Evolutionary conservation across 2,329 filamentous ascomycete species (phyloP).

Genomic region (Rhynchosporium secalis): DNA sequence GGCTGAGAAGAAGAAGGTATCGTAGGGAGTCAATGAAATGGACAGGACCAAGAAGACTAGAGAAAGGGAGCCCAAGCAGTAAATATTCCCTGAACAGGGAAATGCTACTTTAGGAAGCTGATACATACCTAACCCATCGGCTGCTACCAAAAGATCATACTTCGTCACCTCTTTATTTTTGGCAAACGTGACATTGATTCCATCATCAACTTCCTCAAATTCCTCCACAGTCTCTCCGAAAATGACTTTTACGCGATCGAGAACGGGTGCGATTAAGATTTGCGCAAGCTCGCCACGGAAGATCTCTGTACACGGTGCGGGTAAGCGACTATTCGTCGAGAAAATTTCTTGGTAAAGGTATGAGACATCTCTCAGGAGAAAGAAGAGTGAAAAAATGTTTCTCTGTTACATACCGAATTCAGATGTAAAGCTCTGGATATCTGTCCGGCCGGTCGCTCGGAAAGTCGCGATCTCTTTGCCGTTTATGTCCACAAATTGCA

Average conservation of each 20-base stretch:
- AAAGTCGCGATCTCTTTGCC: slow-evolving; percentile 45
- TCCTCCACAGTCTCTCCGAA: slow-evolving; percentile 38
- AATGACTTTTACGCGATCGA: slow-evolving; percentile 33
- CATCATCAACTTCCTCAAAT: slow-evolving; percentile 31
- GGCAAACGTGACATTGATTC: slow-evolving; percentile 38
- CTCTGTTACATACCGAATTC: slow-evolving; percentile 38
- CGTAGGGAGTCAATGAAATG: too few relatives aligned
- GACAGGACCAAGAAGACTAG: too few relatives aligned
- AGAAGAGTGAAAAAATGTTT: too few relatives aligned
- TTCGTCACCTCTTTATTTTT: slow-evolving; percentile 16
- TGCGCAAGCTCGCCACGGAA: slow-evolving; percentile 46
- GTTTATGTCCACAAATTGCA: slow-evolving; percentile 45
- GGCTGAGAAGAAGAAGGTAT: too few relatives aligned
- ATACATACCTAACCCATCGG: slow-evolving; percentile 46
- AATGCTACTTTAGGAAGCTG: too few relatives aligned
- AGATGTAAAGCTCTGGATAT: slow-evolving; percentile 41
- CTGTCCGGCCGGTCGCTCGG: slow-evolving; percentile 35
- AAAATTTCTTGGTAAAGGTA: too few relatives aligned
- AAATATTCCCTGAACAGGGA: too few relatives aligned
- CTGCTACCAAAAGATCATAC: slow-evolving; percentile 54
- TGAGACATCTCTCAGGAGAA: too few relatives aligned
- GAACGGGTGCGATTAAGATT: slow-evolving; percentile 43
- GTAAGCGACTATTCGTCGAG: too few relatives aligned
- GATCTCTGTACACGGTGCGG: slow-evolving; percentile 40
- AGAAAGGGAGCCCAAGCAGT: too few relatives aligned